These are phyloP conservation scores for Yamadazyma akitaensis DNA, from an alignment of 805 yeast species.

Conservation along the genomic window DNA sequence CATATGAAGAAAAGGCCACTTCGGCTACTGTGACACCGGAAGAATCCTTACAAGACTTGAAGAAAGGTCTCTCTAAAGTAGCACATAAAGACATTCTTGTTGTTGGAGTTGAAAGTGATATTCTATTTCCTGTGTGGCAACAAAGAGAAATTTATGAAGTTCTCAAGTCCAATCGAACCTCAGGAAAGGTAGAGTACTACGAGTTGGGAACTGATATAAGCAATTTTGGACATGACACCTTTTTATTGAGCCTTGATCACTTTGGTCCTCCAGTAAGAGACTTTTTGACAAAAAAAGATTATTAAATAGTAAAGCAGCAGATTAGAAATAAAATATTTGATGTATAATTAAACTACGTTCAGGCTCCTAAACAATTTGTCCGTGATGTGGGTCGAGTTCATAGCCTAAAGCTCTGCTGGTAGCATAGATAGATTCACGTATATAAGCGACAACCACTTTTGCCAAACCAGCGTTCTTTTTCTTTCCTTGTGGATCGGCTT, in stretches of 20 bases:
- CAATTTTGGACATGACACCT: constrained; percentile 89
- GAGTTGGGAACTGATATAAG: constrained; percentile 77
- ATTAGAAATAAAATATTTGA: background rate
- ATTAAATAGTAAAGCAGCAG: background rate
- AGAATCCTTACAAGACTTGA: constrained; percentile 58
- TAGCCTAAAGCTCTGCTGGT: constrained; percentile 58
- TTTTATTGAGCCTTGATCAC: constrained; percentile 71
- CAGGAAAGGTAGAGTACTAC: constrained; percentile 48
- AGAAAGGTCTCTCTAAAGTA: constrained; percentile 60
- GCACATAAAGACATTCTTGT: constrained; percentile 67
- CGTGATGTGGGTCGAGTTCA: constrained; percentile 57
- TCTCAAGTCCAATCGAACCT: constrained; percentile 34
- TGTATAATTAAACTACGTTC: background rate
- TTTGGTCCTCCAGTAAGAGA: constrained; percentile 72
- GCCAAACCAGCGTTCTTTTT: constrained; percentile 55
- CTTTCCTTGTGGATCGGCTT: constrained; percentile 21
- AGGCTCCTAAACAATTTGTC: constrained; percentile 39
- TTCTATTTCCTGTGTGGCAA: constrained; percentile 92
- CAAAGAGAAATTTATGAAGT: constrained; percentile 75
- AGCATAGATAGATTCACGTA: constrained; percentile 46
- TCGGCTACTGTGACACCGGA: constrained; percentile 47
- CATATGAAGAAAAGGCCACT: constrained; percentile 52
- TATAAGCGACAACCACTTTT: constrained; percentile 55
- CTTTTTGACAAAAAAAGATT: constrained; percentile 40
- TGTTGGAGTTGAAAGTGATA: constrained; percentile 91